Conservation (phyloP, 2,329 filamentous ascomycete species). For the Coniochaeta prunicola region DNA sequence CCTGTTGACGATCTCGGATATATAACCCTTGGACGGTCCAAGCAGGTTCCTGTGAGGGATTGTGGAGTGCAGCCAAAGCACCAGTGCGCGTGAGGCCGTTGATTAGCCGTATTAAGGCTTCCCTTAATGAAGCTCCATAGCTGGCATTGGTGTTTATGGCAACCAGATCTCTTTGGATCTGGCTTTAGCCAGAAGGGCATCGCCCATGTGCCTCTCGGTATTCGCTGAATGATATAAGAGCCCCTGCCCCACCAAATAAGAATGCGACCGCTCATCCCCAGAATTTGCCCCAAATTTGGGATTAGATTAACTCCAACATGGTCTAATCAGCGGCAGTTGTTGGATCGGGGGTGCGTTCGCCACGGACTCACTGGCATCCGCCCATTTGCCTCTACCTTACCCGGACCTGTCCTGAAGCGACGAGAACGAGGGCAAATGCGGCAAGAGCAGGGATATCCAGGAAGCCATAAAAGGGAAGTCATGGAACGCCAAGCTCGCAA, state of each 20-base stretch:
- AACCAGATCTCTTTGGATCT: background rate
- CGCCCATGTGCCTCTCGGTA: slow-evolving; percentile 1
- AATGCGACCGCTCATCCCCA: background rate
- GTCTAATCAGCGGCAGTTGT: slow-evolving; percentile 1
- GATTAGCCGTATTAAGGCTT: background rate
- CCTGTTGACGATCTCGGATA: background rate
- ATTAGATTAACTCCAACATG: background rate
- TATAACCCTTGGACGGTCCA: background rate
- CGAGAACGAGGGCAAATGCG: background rate
- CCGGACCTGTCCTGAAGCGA: background rate
- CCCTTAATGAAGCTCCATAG: background rate
- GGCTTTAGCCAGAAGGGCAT: background rate
- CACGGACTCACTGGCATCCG: background rate
- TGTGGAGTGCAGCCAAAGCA: background rate
- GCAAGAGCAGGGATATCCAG: background rate
- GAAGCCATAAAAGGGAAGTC: background rate
- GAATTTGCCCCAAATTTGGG: slow-evolving; percentile 1
- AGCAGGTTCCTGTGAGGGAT: background rate
- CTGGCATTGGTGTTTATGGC: background rate
- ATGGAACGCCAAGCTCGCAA: background rate
- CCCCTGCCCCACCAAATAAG: slow-evolving; percentile 1
- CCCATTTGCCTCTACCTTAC: background rate
- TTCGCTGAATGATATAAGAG: background rate
- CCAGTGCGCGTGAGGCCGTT: background rate
- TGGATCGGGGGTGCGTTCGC: background rate